Evolutionary conservation across 108 stramenopile genomes (phyloP), one percentile per base, ranked within the genome.

Genomic region (Skeletonema grethae): DNA sequence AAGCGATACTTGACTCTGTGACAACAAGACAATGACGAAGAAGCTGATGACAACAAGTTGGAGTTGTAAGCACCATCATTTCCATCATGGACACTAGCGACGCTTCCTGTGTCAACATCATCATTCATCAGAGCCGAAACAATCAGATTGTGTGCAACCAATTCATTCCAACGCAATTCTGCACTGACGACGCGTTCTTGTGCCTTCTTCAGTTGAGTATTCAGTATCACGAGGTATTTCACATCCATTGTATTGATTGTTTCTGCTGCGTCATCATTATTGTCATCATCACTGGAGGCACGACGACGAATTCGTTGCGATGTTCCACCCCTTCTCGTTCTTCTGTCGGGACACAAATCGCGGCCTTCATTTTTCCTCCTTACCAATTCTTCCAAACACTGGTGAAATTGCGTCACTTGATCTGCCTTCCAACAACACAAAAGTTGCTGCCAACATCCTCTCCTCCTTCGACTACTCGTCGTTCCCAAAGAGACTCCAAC

Each of bases 131-230:
- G 67, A 29, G 75, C 69, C 7, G 80, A 76, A 61, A 76, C 78
- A n/a, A 85, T 60, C 45, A 57, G 67, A 45, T 55, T 73, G 57
- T 63, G 81, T 10, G 74, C 75, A 30, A 85, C 71, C 28, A 84
- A 32, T 38, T 69, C 30, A 71, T 77, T 58, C 80, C 82, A 86
- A 39, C 70, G 65, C 39, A 83, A 57, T 43, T 87, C 82, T 29
- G 86, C 86, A 73, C 77, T 70, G 5, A 61, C 61, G 11, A 83
- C 78, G 4, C 79, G 43, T 48, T 76, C 77, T 63, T 85, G 84
- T 1, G 86, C 86, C 30, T 30, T 61, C 50, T 85, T 82, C 59
- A 87, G 57, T 43, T 63, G 72, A 3, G 69, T 73, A 70, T 79
- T 77, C n/a, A 87, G 71, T 7, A 18, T 61, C 5, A 82, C 86